A percentile compares a stretch with the other conserved stretches of the same genome.
Conservation (phyloP, 495 filamentous ascomycete genomes). For the Tuber calosporum region DNA sequence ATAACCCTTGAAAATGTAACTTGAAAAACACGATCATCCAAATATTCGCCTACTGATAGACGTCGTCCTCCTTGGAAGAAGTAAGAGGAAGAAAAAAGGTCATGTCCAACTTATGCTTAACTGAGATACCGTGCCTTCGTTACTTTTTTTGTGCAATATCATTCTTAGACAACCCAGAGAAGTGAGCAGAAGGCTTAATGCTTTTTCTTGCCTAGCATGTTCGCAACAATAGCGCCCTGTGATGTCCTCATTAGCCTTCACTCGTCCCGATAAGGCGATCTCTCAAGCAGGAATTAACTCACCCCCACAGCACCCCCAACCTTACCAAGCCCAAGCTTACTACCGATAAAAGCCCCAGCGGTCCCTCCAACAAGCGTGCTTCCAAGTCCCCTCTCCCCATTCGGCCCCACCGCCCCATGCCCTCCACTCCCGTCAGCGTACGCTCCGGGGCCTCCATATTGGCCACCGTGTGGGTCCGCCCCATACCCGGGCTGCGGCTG, state of each 20-base stretch:
- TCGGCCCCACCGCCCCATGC: constrained; percentile 9
- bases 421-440: constrained; percentile 21
- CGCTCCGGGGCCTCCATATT: constrained; percentile 18
- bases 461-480: constrained; percentile 15
- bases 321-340: constrained; percentile 27
- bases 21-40: not conserved
- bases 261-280: constrained; percentile 32
- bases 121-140: constrained; percentile 5
- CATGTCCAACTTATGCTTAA: not conserved
- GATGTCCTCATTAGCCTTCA: not conserved
- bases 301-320: constrained; percentile 33
- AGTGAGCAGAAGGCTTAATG: constrained; percentile 17
- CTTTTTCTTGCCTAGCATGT: constrained; percentile 32
- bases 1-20: not conserved
- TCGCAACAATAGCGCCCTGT: constrained; percentile 29
- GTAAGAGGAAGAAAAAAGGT: not conserved
- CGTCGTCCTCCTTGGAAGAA: not conserved
- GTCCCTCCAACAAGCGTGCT: constrained; percentile 28
- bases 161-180: constrained; percentile 6
- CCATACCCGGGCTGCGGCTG: constrained; percentile 17
- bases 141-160: constrained; percentile 11
- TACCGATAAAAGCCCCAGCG: constrained; percentile 33
- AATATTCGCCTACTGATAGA: not conserved
- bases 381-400: constrained; percentile 32
- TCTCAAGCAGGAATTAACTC: constrained; percentile 5